A percentile compares a stretch with the other conserved stretches of the same genome.
Conservation (phyloP, 768 basidiomycete species). For the Mycena latifolia region DNA sequence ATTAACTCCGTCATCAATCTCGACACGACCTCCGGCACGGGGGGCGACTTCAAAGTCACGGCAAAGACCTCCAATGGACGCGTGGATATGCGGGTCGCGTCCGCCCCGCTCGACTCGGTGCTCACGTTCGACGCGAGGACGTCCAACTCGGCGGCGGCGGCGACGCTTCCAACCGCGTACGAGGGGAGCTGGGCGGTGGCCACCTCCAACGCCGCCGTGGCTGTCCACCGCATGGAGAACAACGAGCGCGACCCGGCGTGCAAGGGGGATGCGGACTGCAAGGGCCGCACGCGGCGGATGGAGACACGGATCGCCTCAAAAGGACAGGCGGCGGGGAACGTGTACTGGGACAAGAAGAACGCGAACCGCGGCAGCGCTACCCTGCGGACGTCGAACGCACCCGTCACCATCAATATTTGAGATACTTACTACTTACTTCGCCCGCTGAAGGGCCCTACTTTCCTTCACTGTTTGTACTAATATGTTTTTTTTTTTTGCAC, state of each 20-base stretch:
- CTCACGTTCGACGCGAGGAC: slow-evolving; percentile 47
- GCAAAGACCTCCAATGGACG: slow-evolving; percentile 45
- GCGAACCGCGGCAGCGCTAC: slow-evolving; percentile 15
- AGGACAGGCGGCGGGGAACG: not conserved
- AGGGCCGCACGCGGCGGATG: slow-evolving; percentile 45
- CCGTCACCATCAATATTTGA: slow-evolving; percentile 8
- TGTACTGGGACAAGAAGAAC: slow-evolving; percentile 34
- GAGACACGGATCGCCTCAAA: slow-evolving; percentile 6
- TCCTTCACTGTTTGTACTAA: slow-evolving; percentile 20
- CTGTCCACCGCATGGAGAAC: slow-evolving; percentile 37
- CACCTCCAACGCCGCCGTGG: slow-evolving; percentile 39
- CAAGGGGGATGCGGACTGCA: slow-evolving; percentile 19
- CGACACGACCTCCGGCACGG: slow-evolving; percentile 40
- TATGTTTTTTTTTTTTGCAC: not conserved
- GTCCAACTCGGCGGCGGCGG: slow-evolving; percentile 40
- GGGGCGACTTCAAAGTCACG: slow-evolving; percentile 49
- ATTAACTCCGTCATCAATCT: slow-evolving; percentile 50
- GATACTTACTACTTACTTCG: not conserved
- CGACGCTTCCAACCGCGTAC: slow-evolving; percentile 50
- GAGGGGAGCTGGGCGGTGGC: slow-evolving; percentile 55
- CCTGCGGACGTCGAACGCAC: slow-evolving; percentile 25
- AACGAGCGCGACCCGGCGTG: slow-evolving; percentile 45
- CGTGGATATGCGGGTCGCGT: slow-evolving; percentile 43
- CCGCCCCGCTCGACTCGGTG: slow-evolving; percentile 50
- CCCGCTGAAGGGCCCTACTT: slow-evolving; percentile 3